Percentiles rank a stretch among this genome's conserved stretches.
phyloP scores from a whole-genome alignment of 164 flowering plant genomes.

The Vitis rotundifolia region DNA sequence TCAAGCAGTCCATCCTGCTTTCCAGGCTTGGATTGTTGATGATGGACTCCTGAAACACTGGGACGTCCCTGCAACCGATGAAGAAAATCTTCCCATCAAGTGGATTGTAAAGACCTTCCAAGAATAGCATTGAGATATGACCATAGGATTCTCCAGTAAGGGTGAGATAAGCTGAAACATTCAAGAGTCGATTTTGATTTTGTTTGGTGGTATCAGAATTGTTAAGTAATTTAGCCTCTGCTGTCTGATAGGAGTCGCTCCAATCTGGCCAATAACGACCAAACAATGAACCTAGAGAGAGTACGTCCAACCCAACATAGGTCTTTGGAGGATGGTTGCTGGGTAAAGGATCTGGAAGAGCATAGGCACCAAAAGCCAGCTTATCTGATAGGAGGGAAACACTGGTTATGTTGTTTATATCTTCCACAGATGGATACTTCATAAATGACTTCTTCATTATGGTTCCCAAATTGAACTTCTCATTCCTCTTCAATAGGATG shows the following conservation, averaged over 20 bases:
- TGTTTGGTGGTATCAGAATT: too few species aligned
- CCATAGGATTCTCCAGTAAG: not conserved
- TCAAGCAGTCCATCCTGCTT: constrained; percentile 18
- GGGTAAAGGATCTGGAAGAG: not conserved
- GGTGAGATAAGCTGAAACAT: constrained; percentile 4
- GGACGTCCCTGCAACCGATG: constrained; percentile 11
- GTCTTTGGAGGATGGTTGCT: not conserved
- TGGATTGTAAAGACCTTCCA: constrained; percentile 16
- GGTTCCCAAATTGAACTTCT: not conserved
- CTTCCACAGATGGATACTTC: constrained; percentile 1
- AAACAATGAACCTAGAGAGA: not conserved
- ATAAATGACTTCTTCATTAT: not conserved
- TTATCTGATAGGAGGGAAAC: constrained; percentile 1
- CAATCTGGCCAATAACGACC: too few species aligned
- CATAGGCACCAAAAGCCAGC: not conserved
- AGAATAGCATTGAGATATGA: not conserved
- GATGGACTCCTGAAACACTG: not conserved
- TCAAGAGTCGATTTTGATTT: not conserved
- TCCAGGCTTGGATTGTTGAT: not conserved
- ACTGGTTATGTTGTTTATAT: not conserved
- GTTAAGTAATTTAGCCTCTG: too few species aligned
- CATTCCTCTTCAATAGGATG: not conserved
- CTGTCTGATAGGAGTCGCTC: too few species aligned
- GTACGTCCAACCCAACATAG: not conserved
- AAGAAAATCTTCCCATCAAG: constrained; percentile 1